Percentiles rank a stretch among this genome's conserved stretches.
Conservation (phyloP, 2,329 filamentous ascomycete species). For the Colletotrichum echinochloae region DNA sequence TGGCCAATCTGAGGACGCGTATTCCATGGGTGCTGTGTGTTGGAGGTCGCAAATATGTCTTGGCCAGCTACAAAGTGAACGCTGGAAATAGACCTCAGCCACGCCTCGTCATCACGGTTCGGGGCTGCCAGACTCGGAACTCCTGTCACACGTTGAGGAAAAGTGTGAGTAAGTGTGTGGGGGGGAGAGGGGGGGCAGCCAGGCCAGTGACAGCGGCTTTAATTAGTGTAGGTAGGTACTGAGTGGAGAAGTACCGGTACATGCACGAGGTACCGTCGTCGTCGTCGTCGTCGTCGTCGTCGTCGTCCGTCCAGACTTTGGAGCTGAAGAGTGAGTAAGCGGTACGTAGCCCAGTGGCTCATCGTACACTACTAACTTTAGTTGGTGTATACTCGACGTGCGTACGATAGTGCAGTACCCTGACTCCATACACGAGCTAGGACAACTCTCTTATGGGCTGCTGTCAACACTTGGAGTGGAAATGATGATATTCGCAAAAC, state of each 20-base stretch:
- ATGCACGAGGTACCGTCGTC: not conserved
- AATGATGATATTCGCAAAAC: not conserved
- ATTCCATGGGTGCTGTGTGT: no score
- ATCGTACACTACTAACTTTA: no score
- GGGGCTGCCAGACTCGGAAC: constrained; percentile 26
- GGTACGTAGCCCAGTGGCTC: no score
- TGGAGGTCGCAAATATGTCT: constrained; percentile 2
- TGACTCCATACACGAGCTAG: no score
- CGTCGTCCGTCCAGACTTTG: not conserved
- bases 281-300: not conserved
- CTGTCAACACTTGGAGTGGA: no score
- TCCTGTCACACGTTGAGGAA: not conserved
- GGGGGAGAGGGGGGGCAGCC: not conserved
- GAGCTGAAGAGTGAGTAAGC: not conserved
- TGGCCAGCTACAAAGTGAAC: constrained; percentile 3
- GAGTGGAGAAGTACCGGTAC: not conserved
- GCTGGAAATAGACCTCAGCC: constrained; percentile 37
- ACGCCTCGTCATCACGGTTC: constrained; percentile 56
- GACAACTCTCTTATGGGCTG: no score
- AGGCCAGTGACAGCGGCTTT: constrained; percentile 30
- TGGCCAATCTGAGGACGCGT: constrained; percentile 17
- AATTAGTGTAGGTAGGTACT: not conserved
- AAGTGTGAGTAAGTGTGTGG: constrained; percentile 16
- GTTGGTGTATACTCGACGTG: no score
- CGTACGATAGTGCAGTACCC: no score